Base-by-base conservation (phyloP, 441 rosid species). In the Populus hybrid region DNA sequence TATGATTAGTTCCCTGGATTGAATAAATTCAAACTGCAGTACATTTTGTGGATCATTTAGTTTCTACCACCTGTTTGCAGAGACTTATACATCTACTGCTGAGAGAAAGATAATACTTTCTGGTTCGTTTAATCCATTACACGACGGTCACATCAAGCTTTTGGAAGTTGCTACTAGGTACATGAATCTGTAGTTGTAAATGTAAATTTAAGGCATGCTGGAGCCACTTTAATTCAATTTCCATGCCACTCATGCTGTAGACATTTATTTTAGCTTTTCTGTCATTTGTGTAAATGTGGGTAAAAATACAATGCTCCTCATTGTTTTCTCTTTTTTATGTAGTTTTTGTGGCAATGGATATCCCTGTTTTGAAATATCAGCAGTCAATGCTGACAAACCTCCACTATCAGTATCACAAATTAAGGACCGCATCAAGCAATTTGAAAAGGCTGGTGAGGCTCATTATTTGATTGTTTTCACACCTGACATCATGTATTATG, bases 81-180 rank as follows among this genome's bases (percentile, higher is more conserved):
- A 76, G 79, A 72, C 87, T 28, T 77, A 75, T 75, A 35, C 40
- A 50, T 74, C 68, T 10, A 85, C 83, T 78, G 84, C 80, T 69
- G 89, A 89, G 53, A 90, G 94, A 82, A 96, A 90, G 87, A 84
- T 96, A 77, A 90, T 94, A 81, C 89, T 92, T 66, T 78, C 98
- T 80, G 99, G 98, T 79, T 93, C 98, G 32, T 96, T 96, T 85
- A 92, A 96, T 74, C 98, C 98, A 12, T 85, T 94, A 82, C 99
- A 96, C 67, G 91, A 92, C n/a, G 98, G 94, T 65, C 98, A 94
- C 82, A 87, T 91, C 80, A 85, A 91, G 91, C 98, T 96, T 75
- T 83, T 96, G 89, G 96, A 96, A 82, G 97, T 83, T 77, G 97
- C 99, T 70, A 84, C 88, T 75, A 91, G 99, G 98, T 93, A 88